Evolutionary conservation across 257 asterid genomes (phyloP).

Genomic region (Ilex asprella): DNA sequence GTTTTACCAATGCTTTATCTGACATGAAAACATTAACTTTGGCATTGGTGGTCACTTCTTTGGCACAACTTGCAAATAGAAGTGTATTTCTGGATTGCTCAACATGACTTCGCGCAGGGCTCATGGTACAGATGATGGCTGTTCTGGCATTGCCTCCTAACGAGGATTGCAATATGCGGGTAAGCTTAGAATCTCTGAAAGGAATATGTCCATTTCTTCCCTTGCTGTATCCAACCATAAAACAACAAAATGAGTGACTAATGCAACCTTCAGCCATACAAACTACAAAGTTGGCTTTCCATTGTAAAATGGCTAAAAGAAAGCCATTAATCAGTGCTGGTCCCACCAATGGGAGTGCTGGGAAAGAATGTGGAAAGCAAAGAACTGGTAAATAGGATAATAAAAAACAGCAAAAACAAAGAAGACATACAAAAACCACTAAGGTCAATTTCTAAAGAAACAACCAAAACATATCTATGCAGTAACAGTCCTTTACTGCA

Average conservation of each 20-base stretch:
- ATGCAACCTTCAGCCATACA: not conserved
- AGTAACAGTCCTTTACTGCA: no score
- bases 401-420: not conserved
- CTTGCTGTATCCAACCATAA: slow-evolving; percentile 48
- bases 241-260: slow-evolving; percentile 7
- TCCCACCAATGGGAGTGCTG: not conserved
- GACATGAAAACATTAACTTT: slow-evolving; percentile 84
- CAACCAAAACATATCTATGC: not conserved
- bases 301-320: not conserved
- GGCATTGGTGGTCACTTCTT: slow-evolving; percentile 84
- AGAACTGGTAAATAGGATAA: not conserved
- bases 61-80: slow-evolving; percentile 93
- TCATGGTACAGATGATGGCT: slow-evolving; percentile 89
- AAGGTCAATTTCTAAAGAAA: not conserved
- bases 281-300: not conserved
- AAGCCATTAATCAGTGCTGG: not conserved
- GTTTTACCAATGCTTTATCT: slow-evolving; percentile 81
- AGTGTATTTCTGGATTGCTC: slow-evolving; percentile 98
- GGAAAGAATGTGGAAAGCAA: not conserved
- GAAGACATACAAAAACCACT: not conserved
- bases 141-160: slow-evolving; percentile 88
- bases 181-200: slow-evolving; percentile 89
- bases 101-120: slow-evolving; percentile 83
- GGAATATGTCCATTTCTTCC: slow-evolving; percentile 82
- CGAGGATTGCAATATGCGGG: slow-evolving; percentile 84